phyloP scores from a whole-genome alignment of 2,329 filamentous ascomycete genomes.

The Gremmenia infestans region DNA sequence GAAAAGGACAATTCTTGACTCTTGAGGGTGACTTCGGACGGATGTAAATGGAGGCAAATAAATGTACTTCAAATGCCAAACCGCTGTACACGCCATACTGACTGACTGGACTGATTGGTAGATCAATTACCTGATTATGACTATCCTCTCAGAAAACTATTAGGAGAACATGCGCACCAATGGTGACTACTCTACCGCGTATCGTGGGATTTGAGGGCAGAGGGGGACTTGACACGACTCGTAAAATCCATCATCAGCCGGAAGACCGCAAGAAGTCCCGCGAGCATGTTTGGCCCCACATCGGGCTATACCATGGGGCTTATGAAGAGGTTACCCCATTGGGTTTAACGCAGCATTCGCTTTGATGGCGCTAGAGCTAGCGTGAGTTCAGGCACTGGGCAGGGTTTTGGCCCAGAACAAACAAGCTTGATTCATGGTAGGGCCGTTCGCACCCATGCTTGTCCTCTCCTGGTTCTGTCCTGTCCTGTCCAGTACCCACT shows the following conservation, averaged over 20 bases:
- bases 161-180: not conserved
- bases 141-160: too few species aligned
- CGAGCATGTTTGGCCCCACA: not conserved
- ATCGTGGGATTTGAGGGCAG: not conserved
- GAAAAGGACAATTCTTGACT: too few species aligned
- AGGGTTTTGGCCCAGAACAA: not conserved
- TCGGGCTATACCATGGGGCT: too few species aligned
- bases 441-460: too few species aligned
- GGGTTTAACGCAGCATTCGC: not conserved
- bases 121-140: too few species aligned
- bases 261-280: not conserved
- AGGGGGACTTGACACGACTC: not conserved
- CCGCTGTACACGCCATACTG: too few species aligned
- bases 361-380: not conserved
- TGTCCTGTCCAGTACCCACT: too few species aligned
- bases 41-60: too few species aligned
- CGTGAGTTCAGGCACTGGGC: not conserved
- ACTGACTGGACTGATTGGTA: too few species aligned
- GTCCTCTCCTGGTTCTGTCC: too few species aligned
- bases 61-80: too few species aligned
- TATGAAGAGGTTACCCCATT: not conserved
- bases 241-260: not conserved
- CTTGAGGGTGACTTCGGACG: too few species aligned
- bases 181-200: not conserved
- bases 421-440: not conserved